These are phyloP conservation scores for Bisporella sp. DNA, from an alignment of 2,329 filamentous ascomycete species.

Conservation along the genomic window DNA sequence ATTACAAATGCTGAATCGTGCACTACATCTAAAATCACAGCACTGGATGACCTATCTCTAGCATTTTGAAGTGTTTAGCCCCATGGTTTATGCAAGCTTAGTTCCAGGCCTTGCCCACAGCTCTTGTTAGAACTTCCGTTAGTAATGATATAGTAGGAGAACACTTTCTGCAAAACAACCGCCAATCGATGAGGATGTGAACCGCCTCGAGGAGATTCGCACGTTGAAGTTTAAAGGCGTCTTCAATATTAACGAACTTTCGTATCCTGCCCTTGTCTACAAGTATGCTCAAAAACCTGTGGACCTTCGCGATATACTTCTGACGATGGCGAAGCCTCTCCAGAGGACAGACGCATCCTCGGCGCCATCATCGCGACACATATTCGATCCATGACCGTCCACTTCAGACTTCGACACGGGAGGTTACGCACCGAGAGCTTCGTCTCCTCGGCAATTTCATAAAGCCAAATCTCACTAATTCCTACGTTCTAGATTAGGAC, in stretches of 20 bases:
- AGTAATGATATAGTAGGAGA: too few relatives aligned
- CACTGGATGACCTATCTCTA: too few relatives aligned
- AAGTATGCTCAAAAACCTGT: background rate
- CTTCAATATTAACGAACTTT: background rate
- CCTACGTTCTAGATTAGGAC: background rate
- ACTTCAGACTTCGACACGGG: conserved; percentile 1
- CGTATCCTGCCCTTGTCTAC: background rate
- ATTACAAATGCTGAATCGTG: too few relatives aligned
- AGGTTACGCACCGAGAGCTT: background rate
- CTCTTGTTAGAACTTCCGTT: too few relatives aligned
- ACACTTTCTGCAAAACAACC: background rate
- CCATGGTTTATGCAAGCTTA: too few relatives aligned
- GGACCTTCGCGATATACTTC: background rate
- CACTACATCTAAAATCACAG: too few relatives aligned
- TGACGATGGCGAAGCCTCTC: background rate
- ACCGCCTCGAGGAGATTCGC: background rate
- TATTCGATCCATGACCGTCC: background rate
- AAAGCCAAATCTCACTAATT: background rate
- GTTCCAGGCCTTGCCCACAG: too few relatives aligned
- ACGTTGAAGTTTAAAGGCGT: background rate
- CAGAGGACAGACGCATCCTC: background rate
- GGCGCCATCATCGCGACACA: conserved; percentile 1
- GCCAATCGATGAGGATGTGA: background rate
- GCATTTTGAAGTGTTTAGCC: too few relatives aligned
- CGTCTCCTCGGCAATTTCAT: background rate